A percentile compares a stretch with the other conserved stretches of the same genome.
These are phyloP conservation scores for Macrophomina pseudophaseolina DNA, from an alignment of 2,329 filamentous ascomycete species.

Conservation along the genomic window DNA sequence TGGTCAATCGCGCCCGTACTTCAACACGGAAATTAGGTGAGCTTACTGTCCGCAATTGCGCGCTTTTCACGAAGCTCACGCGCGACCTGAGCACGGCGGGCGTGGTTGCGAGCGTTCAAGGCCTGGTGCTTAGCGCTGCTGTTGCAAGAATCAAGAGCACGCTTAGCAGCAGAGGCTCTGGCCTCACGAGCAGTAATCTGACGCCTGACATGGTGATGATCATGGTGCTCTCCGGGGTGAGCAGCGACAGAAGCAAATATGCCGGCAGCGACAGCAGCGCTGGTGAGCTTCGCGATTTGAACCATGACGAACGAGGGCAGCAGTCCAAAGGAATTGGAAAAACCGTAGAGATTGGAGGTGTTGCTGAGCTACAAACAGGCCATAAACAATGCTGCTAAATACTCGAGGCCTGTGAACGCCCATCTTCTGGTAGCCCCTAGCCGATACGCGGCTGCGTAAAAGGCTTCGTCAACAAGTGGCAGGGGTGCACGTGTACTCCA, in stretches of 20 bases:
- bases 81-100: conserved; percentile 32
- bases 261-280: conserved; percentile 31
- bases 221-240: conserved; percentile 43
- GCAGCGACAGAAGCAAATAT: conserved; percentile 32
- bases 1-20: not conserved
- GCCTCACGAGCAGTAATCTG: conserved; percentile 37
- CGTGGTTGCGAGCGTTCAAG: conserved; percentile 32
- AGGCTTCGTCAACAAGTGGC: conserved; percentile 21
- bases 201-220: conserved; percentile 37
- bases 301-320: conserved; percentile 30
- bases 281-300: conserved; percentile 32
- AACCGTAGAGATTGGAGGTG: not conserved
- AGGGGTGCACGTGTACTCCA: not conserved
- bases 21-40: no score
- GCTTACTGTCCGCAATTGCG: conserved; percentile 32
- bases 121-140: conserved; percentile 31
- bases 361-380: not conserved
- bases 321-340: not conserved
- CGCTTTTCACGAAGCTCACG: conserved; percentile 35
- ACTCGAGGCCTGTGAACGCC: not conserved
- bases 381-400: not conserved
- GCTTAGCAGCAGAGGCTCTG: conserved; percentile 32
- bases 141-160: conserved; percentile 33
- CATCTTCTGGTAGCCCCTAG: not conserved
- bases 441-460: not conserved